phyloP scores from a whole-genome alignment of 2,329 filamentous ascomycete genomes.

The Botryotinia convoluta region DNA sequence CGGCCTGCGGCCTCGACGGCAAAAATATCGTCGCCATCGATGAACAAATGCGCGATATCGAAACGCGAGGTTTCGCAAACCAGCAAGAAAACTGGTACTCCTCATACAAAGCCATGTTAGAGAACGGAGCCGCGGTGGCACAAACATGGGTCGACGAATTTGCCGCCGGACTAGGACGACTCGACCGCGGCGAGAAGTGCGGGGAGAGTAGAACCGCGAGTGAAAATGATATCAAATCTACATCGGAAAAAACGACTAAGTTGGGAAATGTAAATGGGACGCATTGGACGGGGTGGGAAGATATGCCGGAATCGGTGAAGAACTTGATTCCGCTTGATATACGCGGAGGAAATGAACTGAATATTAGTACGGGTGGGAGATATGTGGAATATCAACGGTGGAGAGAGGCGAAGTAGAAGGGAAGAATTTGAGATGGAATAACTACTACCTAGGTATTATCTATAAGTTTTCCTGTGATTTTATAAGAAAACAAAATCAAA shows the following conservation, averaged over 20 bases:
- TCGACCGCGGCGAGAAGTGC: not conserved
- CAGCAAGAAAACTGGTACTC: too few relatives aligned
- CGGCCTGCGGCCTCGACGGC: conserved; percentile 84
- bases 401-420: not conserved
- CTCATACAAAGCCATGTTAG: not conserved
- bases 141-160: not conserved
- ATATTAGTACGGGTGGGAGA: not conserved
- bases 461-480: not conserved
- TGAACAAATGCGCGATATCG: not conserved
- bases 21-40: conserved; percentile 73
- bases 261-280: too few relatives aligned
- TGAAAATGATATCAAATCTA: not conserved
- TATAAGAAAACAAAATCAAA: too few relatives aligned
- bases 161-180: not conserved
- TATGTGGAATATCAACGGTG: not conserved
- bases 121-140: not conserved
- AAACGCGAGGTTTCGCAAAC: not conserved
- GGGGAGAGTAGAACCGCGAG: not conserved
- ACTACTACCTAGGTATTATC: not conserved
- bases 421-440: not conserved
- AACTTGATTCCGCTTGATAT: not conserved
- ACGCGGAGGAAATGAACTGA: conserved; percentile 5
- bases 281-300: not conserved
- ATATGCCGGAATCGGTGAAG: not conserved
- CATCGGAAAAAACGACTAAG: not conserved